Evolutionary conservation across 768 basidiomycete species (phyloP).

Genomic region (Leccinum uliginosum): DNA sequence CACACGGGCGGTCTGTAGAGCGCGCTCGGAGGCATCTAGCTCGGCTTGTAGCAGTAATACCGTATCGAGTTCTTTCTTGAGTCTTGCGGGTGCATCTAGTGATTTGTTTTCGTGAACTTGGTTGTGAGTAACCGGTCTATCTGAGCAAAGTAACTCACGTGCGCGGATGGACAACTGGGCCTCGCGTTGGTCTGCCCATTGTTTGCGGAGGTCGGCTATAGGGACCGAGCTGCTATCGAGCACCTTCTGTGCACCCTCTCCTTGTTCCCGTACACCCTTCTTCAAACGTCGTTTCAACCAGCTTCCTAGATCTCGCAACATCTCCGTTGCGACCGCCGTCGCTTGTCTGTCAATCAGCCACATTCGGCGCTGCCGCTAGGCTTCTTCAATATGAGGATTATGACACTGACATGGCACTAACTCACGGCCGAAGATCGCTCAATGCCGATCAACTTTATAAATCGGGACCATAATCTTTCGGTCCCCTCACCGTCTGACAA

Average conservation of each 20-base stretch:
- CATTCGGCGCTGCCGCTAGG: background rate
- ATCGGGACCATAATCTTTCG: conserved; percentile 13
- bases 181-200: background rate
- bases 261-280: background rate
- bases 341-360: background rate
- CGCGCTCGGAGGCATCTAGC: conserved; percentile 22
- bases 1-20: conserved; percentile 11
- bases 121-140: background rate
- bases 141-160: background rate
- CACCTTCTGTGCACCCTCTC: background rate
- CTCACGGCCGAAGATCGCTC: background rate
- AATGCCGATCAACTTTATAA: background rate
- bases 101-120: background rate
- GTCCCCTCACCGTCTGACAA: conserved; percentile 16
- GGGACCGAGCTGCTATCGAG: background rate
- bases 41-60: conserved; percentile 23
- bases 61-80: conserved; percentile 1
- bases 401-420: background rate
- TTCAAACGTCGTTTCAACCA: background rate
- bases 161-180: background rate
- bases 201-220: background rate
- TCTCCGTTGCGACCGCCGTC: background rate
- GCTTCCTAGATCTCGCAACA: background rate
- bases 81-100: background rate
- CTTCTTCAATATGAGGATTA: background rate